phyloP scores from a whole-genome alignment of 2,329 filamentous ascomycete species.

The Arthrinium puccinioides region DNA sequence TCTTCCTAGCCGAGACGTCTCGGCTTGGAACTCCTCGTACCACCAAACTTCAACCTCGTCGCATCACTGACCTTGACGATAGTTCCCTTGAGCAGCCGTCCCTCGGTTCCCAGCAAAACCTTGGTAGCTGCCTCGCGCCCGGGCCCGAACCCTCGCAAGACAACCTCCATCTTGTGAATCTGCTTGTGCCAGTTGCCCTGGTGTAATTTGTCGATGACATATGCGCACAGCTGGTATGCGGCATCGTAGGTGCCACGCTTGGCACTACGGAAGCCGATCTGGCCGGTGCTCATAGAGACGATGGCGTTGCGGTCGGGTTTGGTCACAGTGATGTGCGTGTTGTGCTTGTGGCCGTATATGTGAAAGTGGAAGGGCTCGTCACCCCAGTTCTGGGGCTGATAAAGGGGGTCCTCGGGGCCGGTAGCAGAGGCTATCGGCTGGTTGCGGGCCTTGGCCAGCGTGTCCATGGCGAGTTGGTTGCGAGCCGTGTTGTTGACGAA shows the following conservation, averaged over 20 bases:
- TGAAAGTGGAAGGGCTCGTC: slow-evolving; percentile 76
- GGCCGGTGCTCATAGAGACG: slow-evolving; percentile 73
- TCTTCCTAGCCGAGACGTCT: slow-evolving; percentile 58
- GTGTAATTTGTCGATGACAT: slow-evolving; percentile 76
- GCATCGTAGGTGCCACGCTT: slow-evolving; percentile 81
- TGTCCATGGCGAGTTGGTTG: slow-evolving; percentile 9
- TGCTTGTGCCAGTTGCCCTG: slow-evolving; percentile 71
- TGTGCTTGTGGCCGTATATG: slow-evolving; percentile 83
- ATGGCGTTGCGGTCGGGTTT: slow-evolving; percentile 73
- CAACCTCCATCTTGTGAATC: slow-evolving; percentile 71
- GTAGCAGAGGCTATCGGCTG: slow-evolving; percentile 9
- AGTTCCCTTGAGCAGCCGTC: slow-evolving; percentile 64
- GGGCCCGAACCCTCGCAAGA: slow-evolving; percentile 76
- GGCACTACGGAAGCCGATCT: slow-evolving; percentile 85
- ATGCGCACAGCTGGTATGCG: slow-evolving; percentile 81
- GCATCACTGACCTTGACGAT: slow-evolving; percentile 77
- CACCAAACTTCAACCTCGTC: slow-evolving; percentile 92
- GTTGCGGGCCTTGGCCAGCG: slow-evolving; percentile 13
- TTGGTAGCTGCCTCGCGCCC: slow-evolving; percentile 88
- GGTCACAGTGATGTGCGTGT: slow-evolving; percentile 87
- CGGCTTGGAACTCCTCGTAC: slow-evolving; percentile 75
- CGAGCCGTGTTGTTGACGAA: neutral
- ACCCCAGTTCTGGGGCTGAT: slow-evolving; percentile 23
- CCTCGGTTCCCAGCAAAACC: slow-evolving; percentile 80
- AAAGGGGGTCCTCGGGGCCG: slow-evolving; percentile 15